Percentiles rank a stretch among this genome's conserved stretches.
phyloP scores from a whole-genome alignment of 2,329 filamentous ascomycete species.

The Calonectria montana region DNA sequence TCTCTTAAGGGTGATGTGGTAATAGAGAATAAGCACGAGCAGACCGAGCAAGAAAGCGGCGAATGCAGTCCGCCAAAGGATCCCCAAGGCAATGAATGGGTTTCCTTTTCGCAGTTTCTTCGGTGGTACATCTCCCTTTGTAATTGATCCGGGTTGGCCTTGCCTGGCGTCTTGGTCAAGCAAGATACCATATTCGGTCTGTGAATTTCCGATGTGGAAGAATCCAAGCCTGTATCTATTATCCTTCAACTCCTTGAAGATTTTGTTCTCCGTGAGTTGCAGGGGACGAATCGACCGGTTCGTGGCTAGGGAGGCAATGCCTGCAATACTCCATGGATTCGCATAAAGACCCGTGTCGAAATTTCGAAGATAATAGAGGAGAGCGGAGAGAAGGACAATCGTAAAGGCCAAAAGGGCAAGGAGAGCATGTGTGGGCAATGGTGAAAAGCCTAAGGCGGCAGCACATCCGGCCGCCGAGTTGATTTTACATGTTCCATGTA shows the following conservation, averaged over 20 bases:
- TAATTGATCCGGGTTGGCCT: not conserved
- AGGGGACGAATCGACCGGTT: constrained; percentile 33
- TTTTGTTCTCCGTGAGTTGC: constrained; percentile 27
- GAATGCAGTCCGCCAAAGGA: constrained; percentile 49
- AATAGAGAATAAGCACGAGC: constrained; percentile 53
- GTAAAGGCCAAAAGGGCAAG: constrained; percentile 24
- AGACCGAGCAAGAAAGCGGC: constrained; percentile 47
- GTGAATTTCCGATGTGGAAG: constrained; percentile 21
- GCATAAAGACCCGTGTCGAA: constrained; percentile 37
- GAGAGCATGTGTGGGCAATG: constrained; percentile 27
- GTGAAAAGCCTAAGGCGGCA: constrained; percentile 33
- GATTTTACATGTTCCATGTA: constrained; percentile 33
- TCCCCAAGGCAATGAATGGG: constrained; percentile 51
- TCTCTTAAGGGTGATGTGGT: constrained; percentile 44
- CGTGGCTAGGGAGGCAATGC: constrained; percentile 31
- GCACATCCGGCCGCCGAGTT: constrained; percentile 33
- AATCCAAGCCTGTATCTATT: constrained; percentile 31
- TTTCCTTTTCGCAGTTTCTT: constrained; percentile 22
- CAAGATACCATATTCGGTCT: constrained; percentile 35
- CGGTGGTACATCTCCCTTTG: not conserved
- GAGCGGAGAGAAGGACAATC: constrained; percentile 8
- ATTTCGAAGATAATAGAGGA: constrained; percentile 29
- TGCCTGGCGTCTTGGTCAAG: constrained; percentile 26
- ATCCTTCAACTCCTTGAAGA: constrained; percentile 24
- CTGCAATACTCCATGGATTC: constrained; percentile 35